Percentiles rank a stretch among this genome's conserved stretches.
These are phyloP conservation scores for Penicillium mononematosum DNA, from an alignment of 495 filamentous ascomycete species.

Conservation along the genomic window DNA sequence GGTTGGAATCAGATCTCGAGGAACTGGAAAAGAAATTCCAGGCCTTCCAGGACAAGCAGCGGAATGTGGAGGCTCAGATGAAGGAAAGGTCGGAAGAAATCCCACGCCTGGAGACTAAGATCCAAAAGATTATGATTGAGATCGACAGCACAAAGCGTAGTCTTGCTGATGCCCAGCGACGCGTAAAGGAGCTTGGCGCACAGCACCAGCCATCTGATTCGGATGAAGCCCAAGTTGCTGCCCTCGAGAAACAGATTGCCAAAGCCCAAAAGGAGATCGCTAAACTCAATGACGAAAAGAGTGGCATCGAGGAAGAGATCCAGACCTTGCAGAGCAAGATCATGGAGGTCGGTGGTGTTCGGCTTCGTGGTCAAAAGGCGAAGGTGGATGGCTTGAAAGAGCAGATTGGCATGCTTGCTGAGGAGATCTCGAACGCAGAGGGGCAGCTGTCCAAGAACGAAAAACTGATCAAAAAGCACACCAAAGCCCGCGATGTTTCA, in stretches of 20 bases:
- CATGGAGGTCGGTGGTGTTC: slow-evolving; percentile 95
- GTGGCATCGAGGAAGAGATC: slow-evolving; percentile 87
- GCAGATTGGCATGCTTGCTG: slow-evolving; percentile 75
- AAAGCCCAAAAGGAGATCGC: slow-evolving; percentile 70
- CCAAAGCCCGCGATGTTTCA: slow-evolving; percentile 73
- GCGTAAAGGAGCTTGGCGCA: slow-evolving; percentile 75
- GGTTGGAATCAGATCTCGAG: slow-evolving; percentile 85
- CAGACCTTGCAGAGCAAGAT: slow-evolving; percentile 90
- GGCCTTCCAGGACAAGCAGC: slow-evolving; percentile 75
- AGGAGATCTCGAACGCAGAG: slow-evolving; percentile 80
- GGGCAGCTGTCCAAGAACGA: slow-evolving; percentile 85
- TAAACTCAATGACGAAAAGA: slow-evolving; percentile 75
- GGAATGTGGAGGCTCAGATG: slow-evolving; percentile 69
- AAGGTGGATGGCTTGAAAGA: slow-evolving; percentile 91
- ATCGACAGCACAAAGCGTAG: slow-evolving; percentile 84
- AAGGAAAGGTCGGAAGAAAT: slow-evolving; percentile 76
- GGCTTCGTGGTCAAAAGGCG: slow-evolving; percentile 82
- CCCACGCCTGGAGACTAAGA: slow-evolving; percentile 80
- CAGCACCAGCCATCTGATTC: slow-evolving; percentile 76
- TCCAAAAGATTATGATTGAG: slow-evolving; percentile 89
- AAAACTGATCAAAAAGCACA: slow-evolving; percentile 83
- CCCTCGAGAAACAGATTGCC: slow-evolving; percentile 71
- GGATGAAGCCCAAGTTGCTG: slow-evolving; percentile 66
- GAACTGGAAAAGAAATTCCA: slow-evolving; percentile 75
- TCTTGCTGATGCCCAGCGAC: slow-evolving; percentile 75